phyloP scores from a whole-genome alignment of 495 filamentous ascomycete species.

The Annulohypoxylon bovei region DNA sequence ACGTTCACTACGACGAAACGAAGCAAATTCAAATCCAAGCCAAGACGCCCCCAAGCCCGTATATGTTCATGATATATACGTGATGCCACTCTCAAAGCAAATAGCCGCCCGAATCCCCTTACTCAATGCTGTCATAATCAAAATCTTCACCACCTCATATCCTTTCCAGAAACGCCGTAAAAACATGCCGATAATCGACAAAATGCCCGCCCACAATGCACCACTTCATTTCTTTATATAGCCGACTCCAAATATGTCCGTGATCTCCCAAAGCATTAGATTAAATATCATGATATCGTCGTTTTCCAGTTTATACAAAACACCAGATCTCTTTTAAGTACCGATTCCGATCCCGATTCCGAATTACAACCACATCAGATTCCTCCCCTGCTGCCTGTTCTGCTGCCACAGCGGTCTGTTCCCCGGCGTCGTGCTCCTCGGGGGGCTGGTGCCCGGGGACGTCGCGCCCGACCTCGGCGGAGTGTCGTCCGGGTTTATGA shows the following conservation, averaged over 20 bases:
- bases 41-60: slow-evolving; percentile 6
- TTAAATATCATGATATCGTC: not conserved
- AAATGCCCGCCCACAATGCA: not conserved
- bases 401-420: slow-evolving; percentile 59
- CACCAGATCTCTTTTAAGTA: not conserved
- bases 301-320: not conserved
- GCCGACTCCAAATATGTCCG: not conserved
- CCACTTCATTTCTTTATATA: not conserved
- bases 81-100: not conserved
- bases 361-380: slow-evolving; percentile 60
- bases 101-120: not conserved
- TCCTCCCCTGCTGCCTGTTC: slow-evolving; percentile 57
- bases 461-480: slow-evolving; percentile 2
- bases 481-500: slow-evolving; percentile 32
- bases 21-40: slow-evolving; percentile 11
- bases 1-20: not conserved
- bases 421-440: slow-evolving; percentile 9
- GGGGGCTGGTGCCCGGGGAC: slow-evolving; percentile 18
- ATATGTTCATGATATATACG: slow-evolving; percentile 20
- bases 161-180: not conserved
- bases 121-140: not conserved
- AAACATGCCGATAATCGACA: not conserved
- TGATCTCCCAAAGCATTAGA: not conserved
- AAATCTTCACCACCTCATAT: not conserved
- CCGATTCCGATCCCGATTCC: not conserved